Evolutionary conservation across 2,329 filamentous ascomycete genomes (phyloP), one percentile per base, ranked within the genome.

Genomic region (Fusarium nurragi): DNA sequence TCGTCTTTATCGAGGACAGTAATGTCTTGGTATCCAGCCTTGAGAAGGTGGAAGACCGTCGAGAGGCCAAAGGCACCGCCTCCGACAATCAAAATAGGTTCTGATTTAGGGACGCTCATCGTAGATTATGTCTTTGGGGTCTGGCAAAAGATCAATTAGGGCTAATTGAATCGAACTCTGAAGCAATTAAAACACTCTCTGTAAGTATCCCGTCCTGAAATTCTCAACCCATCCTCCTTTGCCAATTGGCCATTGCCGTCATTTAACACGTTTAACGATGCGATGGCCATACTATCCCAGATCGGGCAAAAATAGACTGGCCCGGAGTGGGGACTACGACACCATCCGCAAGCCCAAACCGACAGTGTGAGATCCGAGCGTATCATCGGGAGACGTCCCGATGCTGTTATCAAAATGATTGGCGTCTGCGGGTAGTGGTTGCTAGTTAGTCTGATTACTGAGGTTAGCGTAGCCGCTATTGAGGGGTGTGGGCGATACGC

Each of bases 61-160:
- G 83, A 83, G 5, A 84, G 77, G 23, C 82, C 83, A 62, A 83
- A 85, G 8, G 80, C 79, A 25, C 83, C 83, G 10, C 75, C 81
- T 16, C 82, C 81, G 18, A 83, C 65, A 28, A 79, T 71, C n/a
- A 77, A 55, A n/a, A 79, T 72, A 10, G 71, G 66, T 28, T 73
- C 70, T 7, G 55, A 50, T 18, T 71, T 71, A 9, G 47, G 12
- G 18, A 71, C 41, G 2, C 48, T 59, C 71, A 73, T 73, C 16
- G 7, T 4, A 4, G 16, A 3, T 3, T 13, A 18, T 26, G 16
- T 4, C 14, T 28, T 16, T 3, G 6, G 32, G 16, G 16, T 34
- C 2, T 4, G 19, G 9, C 5, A 14, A 10, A 6, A 22, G 7
- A 18, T 19, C 16, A n/a, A n/a, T 8, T 13, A 3, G n/a, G 23